Evolutionary conservation across 805 yeast genomes (phyloP), one percentile per base, ranked within the genome.

Genomic region (Metschnikowia lochheadii): DNA sequence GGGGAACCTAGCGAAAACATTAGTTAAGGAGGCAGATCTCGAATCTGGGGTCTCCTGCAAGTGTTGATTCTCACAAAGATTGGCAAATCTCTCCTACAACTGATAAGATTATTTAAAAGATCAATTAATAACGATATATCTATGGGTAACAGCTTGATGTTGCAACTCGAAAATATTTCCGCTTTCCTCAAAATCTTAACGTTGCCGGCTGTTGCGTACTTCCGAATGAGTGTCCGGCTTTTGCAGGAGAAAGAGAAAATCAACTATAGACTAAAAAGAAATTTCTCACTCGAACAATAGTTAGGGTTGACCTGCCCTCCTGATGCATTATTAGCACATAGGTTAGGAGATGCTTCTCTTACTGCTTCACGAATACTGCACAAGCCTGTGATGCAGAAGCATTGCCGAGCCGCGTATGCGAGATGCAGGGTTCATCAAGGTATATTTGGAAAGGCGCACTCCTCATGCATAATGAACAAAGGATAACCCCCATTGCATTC

Each of bases 321-420:
- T 18, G 40, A 31, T 14, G 13, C 21, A n/a, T 3, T 2, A 23
- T 14, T n/a, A 23, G 13, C 14, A 21, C 23, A 6, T 8, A 21
- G 13, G 21, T 21, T 26, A 23, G 17, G 29, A 20, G 14, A 35
- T 15, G 21, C 21, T n/a, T 37, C 39, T 17, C 8, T 17, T 20
- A 13, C 15, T 29, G n/a, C 3, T 29, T 40, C 34, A 40, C 34
- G 35, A 11, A 31, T 15, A 41, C 44, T 32, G 45, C 38, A 42
- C 17, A 33, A 3, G 21, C 3, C 20, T n/a, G 13, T 18, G 6
- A 10, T 42, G 45, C 45, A 42, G 45, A 32, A 32, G 37, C 20
- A 31, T 32, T 33, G 45, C 38, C 45, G 45, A 42, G 32, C 29
- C 38, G 37, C 45, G 45, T 34, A 42, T 42, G 45, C 45, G 38